Evolutionary conservation across 2,329 filamentous ascomycete species (phyloP).

Genomic region (Spiromastix sp.): DNA sequence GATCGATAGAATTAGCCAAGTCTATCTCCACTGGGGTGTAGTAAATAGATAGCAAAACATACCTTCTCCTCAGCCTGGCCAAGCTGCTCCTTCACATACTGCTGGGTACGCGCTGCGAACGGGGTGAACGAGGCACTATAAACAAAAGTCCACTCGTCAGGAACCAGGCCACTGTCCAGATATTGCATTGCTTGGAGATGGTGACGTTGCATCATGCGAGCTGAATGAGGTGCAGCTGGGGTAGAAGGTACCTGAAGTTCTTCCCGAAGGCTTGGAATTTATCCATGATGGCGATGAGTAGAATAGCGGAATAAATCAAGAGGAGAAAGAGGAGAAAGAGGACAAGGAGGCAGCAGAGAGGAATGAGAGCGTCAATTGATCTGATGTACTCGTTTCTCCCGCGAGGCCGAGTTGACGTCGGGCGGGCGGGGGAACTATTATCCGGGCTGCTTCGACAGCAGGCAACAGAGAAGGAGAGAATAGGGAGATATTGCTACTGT

Average conservation of each 20-base stretch:
- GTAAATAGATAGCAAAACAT: conserved; percentile 11
- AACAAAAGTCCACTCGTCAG: conserved; percentile 28
- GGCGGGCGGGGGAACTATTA: too few species aligned
- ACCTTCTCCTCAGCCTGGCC: conserved; percentile 93
- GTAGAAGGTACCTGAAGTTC: conserved; percentile 49
- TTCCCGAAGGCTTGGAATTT: conserved; percentile 61
- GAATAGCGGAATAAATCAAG: neutral
- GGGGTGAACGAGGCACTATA: conserved; percentile 77
- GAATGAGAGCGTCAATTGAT: too few species aligned
- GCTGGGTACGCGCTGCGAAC: conserved; percentile 86
- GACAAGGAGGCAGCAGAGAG: neutral
- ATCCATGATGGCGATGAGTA: too few species aligned
- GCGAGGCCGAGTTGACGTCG: too few species aligned
- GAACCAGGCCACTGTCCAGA: neutral
- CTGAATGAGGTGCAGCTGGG: conserved; percentile 7
- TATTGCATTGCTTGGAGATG: conserved; percentile 14
- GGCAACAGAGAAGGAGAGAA: too few species aligned
- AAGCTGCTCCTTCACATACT: conserved; percentile 96
- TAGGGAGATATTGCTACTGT: too few species aligned
- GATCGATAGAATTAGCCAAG: neutral
- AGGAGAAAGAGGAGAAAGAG: neutral
- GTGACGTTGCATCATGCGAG: conserved; percentile 10
- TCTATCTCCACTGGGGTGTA: too few species aligned
- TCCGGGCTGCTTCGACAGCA: too few species aligned
- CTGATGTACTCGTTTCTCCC: too few species aligned